Evolutionary conservation across 2,329 filamentous ascomycete species (phyloP).

Genomic region (Magnaporthiopsis incrustans): DNA sequence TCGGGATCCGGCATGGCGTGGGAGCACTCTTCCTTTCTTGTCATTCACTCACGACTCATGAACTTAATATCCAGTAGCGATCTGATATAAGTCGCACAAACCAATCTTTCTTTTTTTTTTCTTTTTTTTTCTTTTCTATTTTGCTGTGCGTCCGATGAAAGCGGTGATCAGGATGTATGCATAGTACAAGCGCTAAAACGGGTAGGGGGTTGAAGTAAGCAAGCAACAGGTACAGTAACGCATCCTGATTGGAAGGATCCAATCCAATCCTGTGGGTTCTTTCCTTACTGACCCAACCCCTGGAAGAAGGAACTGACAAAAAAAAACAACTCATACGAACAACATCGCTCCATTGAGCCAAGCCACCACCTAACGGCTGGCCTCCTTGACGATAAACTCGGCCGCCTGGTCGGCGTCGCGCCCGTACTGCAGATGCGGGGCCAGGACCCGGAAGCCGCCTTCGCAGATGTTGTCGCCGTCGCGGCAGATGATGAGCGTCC

Average conservation of each 20-base stretch:
- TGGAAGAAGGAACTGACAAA: not conserved
- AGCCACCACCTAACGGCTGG: not conserved
- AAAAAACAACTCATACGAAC: not conserved
- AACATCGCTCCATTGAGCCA: too few species aligned
- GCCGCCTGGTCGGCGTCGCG: slow-evolving; percentile 17
- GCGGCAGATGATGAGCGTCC: slow-evolving; percentile 17
- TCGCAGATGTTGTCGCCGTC: slow-evolving; percentile 19
- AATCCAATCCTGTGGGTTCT: not conserved
- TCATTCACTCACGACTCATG: not conserved
- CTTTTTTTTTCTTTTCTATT: not conserved
- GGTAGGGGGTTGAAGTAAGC: too few species aligned
- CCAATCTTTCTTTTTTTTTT: not conserved
- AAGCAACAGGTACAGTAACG: not conserved
- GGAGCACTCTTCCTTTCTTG: not conserved
- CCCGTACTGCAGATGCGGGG: slow-evolving; percentile 20
- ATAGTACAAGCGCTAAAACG: too few species aligned
- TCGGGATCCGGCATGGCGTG: not conserved
- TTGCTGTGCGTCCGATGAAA: not conserved
- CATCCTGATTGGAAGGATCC: not conserved
- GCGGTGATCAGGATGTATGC: not conserved
- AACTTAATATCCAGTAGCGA: not conserved
- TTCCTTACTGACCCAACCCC: not conserved
- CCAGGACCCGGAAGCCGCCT: slow-evolving; percentile 16
- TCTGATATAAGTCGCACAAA: not conserved
- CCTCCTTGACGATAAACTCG: slow-evolving; percentile 14